Base-by-base conservation (phyloP, 1,284 basidiomycete species). In the Sporisorium exsertum region DNA sequence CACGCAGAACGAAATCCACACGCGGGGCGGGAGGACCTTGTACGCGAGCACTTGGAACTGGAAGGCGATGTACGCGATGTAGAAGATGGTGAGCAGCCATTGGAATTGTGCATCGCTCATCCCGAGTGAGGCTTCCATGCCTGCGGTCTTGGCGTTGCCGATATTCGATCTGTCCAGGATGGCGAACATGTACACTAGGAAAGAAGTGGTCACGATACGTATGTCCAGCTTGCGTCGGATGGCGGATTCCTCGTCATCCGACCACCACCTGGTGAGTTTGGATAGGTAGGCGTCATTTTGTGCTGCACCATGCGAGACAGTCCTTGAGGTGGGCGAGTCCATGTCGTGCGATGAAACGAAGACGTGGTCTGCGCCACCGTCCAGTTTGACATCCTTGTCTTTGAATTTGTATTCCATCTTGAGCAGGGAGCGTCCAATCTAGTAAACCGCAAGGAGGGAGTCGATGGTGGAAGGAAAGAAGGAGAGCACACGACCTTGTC, bases 21-120 rank as follows among this genome's bases (percentile, higher is more conserved):
- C 40, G 26, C 72, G 72, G 0, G 83, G 81, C 16, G 80, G 75
- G 2, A 85, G 16, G 13, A 78, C 13, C 55, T 80, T 78, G 78
- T 81, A 84, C 24, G 72, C 60, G 18, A 84, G 53, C 37, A 80
- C 78, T n/a, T 75, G 68, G 43, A 69, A 75, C 56, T 80, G 78
- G 20, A 81, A 82, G 20, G 78, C 26, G 29, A 75, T 72, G 63
- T 84, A 84, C n/a, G 66, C 68, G 27, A 84, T 77, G 73, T 72
- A 72, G 54, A 72, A 77, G 53, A 79, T 76, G 13, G 80, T 84
- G 2, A 83, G 51, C 0, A 85, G 75, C 76, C 77, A 79, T n/a
- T 82, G 75, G 51, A 74, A 85, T 46, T 84, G 71, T 9, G 57
- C 40, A 37, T 79, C 72, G 8, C 58, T 67, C 53, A 84, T 70